phyloP scores from a whole-genome alignment of 2,329 filamentous ascomycete species.

The Helotiales sp. region DNA sequence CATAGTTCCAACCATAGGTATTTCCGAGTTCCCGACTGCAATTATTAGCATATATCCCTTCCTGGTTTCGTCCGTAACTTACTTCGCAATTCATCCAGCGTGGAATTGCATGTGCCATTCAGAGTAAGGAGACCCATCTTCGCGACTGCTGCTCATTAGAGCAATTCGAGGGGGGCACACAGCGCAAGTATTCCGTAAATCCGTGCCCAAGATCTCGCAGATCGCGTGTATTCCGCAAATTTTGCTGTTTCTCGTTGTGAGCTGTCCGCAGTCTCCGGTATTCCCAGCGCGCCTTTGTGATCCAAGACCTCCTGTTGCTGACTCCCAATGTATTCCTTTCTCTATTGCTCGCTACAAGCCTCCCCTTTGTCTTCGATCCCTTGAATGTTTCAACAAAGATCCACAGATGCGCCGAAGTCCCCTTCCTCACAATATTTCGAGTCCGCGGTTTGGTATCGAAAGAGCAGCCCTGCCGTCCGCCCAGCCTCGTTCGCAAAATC shows the following conservation, averaged over 20 bases:
- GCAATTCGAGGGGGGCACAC: slow-evolving; percentile 13
- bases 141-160: slow-evolving; percentile 31
- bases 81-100: slow-evolving; percentile 46
- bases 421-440: not conserved
- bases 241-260: not conserved
- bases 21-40: slow-evolving; percentile 48
- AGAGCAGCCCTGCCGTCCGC: not conserved
- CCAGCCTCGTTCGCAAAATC: slow-evolving; percentile 1
- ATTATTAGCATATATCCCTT: slow-evolving; percentile 27
- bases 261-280: not conserved
- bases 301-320: not conserved
- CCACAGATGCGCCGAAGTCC: not conserved
- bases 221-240: not conserved
- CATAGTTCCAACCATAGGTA: slow-evolving; percentile 52
- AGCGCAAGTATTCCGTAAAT: not conserved
- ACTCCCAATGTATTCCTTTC: not conserved
- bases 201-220: not conserved
- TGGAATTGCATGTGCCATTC: slow-evolving; percentile 43
- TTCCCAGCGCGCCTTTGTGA: not conserved
- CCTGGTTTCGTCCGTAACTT: slow-evolving; percentile 15
- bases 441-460: not conserved
- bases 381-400: not conserved
- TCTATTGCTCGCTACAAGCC: not conserved
- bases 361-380: not conserved
- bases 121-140: slow-evolving; percentile 33